Conservation (phyloP, 257 asterid species). For the Rehmannia glutinosa region DNA sequence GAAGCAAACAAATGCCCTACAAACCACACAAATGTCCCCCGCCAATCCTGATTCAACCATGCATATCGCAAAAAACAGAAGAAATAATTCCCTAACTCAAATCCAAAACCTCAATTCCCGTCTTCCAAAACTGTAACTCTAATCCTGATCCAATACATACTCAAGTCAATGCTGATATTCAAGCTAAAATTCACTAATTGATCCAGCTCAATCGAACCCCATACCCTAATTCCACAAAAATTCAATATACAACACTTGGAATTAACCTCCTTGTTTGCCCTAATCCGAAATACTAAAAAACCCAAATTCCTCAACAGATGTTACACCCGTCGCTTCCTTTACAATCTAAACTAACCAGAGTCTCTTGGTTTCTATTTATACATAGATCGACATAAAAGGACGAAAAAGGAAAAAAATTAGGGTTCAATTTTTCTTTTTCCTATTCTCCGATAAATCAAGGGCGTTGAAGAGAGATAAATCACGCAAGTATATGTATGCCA, state of each 20-base stretch:
- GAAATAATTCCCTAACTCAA: constrained; percentile 4
- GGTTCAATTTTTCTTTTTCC: constrained; percentile 29
- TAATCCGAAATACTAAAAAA: constrained; percentile 27
- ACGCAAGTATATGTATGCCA: constrained; percentile 10
- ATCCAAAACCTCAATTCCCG: constrained; percentile 9
- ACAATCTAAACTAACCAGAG: constrained; percentile 30
- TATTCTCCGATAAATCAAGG: constrained; percentile 32
- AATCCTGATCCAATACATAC: constrained; percentile 24
- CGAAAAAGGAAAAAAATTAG: constrained; percentile 18
- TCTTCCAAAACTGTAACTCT: not conserved
- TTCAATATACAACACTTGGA: not conserved
- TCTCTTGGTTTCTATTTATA: constrained; percentile 26
- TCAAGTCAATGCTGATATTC: constrained; percentile 26
- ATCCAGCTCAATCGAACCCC: constrained; percentile 38
- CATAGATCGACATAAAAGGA: constrained; percentile 32
- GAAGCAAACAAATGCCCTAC: constrained; percentile 26
- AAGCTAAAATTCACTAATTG: constrained; percentile 29
- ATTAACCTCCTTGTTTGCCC: constrained; percentile 26
- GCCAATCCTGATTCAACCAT: constrained; percentile 17
- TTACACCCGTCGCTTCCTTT: constrained; percentile 13
- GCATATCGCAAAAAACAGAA: not conserved
- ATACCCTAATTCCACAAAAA: constrained; percentile 24
- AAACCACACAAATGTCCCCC: constrained; percentile 25
- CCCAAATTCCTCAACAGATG: constrained; percentile 25
- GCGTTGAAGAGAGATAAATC: constrained; percentile 3